Percentiles rank a stretch among this genome's conserved stretches.
These are phyloP conservation scores for Globisporangium spiculum DNA, from an alignment of 352 stramenopile genomes.

Conservation along the genomic window DNA sequence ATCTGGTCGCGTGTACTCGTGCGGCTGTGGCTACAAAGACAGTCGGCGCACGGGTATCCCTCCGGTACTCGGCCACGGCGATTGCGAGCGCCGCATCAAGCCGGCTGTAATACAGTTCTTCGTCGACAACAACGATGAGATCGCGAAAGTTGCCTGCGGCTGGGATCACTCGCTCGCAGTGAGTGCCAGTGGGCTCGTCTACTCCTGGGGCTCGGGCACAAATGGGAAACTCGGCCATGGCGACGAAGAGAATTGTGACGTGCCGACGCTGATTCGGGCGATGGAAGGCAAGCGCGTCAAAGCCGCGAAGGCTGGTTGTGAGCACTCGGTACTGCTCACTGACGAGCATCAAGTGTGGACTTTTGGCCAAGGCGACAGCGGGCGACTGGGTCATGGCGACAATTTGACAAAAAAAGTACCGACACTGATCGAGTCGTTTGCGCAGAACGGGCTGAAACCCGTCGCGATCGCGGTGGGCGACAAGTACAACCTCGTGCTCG, in stretches of 20 bases:
- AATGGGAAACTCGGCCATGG: conserved; percentile 84
- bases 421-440: conserved; percentile 56
- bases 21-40: conserved; percentile 83
- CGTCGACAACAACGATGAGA: conserved; percentile 53
- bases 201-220: conserved; percentile 75
- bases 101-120: conserved; percentile 52
- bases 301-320: conserved; percentile 76
- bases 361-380: conserved; percentile 82
- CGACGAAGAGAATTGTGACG: conserved; percentile 75
- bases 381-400: conserved; percentile 71
- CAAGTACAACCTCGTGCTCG: conserved; percentile 85
- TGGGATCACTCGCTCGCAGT: conserved; percentile 85
- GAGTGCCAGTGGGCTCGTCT: conserved; percentile 50
- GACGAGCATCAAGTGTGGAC: conserved; percentile 65
- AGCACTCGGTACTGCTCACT: conserved; percentile 70
- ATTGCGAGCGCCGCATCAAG: conserved; percentile 63
- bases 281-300: conserved; percentile 52
- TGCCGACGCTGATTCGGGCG: conserved; percentile 46
- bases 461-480: conserved; percentile 81
- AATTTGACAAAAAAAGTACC: conserved; percentile 58
- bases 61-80: conserved; percentile 73
- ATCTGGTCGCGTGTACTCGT: conserved; percentile 68
- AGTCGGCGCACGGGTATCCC: conserved; percentile 74
- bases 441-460: conserved; percentile 40
- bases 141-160: conserved; percentile 62